Conservation (phyloP, 1,284 basidiomycete genomes). For the Ganoderma lucidum region DNA sequence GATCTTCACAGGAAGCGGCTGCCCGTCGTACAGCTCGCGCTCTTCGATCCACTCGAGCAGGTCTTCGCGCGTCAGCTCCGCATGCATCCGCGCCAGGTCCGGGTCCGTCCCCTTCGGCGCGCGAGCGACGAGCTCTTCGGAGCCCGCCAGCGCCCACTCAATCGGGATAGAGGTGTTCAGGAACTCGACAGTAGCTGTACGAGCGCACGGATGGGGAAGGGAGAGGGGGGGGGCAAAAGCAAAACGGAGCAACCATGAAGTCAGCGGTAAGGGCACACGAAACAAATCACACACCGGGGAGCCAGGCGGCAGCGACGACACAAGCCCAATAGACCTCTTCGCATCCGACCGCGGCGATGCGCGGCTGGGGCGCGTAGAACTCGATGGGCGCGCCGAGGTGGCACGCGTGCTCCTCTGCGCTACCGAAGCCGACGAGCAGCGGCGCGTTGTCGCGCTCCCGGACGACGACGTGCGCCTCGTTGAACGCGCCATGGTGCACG, state of each 20-base stretch:
- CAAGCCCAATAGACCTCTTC: slow-evolving; percentile 23
- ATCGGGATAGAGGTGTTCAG: slow-evolving; percentile 17
- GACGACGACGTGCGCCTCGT: slow-evolving; percentile 20
- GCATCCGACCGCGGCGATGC: slow-evolving; percentile 15
- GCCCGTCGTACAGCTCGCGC: slow-evolving; percentile 26
- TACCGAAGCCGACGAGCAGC: slow-evolving; percentile 21
- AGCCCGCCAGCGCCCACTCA: slow-evolving; percentile 19
- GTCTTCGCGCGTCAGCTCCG: slow-evolving; percentile 24
- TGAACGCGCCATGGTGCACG: slow-evolving; percentile 19
- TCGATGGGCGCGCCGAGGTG: slow-evolving; percentile 13
- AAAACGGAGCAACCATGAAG: slow-evolving; percentile 16
- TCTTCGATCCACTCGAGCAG: slow-evolving; percentile 27
- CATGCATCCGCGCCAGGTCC: slow-evolving; percentile 22
- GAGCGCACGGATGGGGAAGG: neutral
- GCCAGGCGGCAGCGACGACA: slow-evolving; percentile 20
- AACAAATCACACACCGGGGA: slow-evolving; percentile 23
- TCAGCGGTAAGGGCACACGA: neutral
- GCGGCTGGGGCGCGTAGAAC: slow-evolving; percentile 23
- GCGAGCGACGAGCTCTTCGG: slow-evolving; percentile 16
- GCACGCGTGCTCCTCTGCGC: slow-evolving; percentile 18
- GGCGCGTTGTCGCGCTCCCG: slow-evolving; percentile 15
- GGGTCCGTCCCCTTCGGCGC: slow-evolving; percentile 25
- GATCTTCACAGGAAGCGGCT: slow-evolving; percentile 21
- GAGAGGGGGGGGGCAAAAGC: neutral
- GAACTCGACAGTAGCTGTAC: slow-evolving; percentile 23